phyloP scores from a whole-genome alignment of 1,139 yeast genomes.

The Protomyces inouyei region DNA sequence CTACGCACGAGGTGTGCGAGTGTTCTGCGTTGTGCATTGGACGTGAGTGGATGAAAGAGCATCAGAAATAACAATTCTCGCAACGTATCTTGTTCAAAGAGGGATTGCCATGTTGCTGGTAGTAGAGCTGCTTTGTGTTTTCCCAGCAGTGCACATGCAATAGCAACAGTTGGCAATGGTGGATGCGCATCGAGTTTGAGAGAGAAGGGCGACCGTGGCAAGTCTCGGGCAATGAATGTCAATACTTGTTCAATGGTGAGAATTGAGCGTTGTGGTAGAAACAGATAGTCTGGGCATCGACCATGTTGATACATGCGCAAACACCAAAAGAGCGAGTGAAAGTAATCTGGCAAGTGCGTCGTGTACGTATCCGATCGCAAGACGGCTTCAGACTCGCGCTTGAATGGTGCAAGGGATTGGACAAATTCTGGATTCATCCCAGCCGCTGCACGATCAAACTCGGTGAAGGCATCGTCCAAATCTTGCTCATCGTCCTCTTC shows the following conservation, averaged over 20 bases:
- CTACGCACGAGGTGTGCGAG: background rate
- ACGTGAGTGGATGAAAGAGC: background rate
- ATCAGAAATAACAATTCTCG: background rate
- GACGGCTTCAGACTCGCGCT: background rate
- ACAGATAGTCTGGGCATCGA: constrained; percentile 8
- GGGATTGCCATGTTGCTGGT: background rate
- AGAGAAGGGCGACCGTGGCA: background rate
- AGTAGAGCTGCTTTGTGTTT: background rate
- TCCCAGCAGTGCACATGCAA: background rate
- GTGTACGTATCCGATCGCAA: background rate
- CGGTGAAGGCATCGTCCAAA: background rate
- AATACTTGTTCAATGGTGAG: constrained; percentile 19
- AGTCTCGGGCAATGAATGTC: constrained; percentile 8
- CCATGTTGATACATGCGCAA: constrained; percentile 11
- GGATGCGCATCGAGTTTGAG: background rate
- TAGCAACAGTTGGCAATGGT: background rate
- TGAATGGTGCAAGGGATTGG: background rate
- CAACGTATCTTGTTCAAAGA: background rate
- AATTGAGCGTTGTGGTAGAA: constrained; percentile 2
- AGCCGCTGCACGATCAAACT: background rate
- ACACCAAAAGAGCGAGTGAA: constrained; percentile 13
- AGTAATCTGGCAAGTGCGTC: constrained; percentile 3
- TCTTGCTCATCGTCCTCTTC: constrained; percentile 14
- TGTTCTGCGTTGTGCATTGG: background rate
- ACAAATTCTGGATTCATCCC: background rate